Evolutionary conservation across 2,329 filamentous ascomycete genomes (phyloP), one percentile per base, ranked within the genome.

Genomic region (Microcera coccophila): DNA sequence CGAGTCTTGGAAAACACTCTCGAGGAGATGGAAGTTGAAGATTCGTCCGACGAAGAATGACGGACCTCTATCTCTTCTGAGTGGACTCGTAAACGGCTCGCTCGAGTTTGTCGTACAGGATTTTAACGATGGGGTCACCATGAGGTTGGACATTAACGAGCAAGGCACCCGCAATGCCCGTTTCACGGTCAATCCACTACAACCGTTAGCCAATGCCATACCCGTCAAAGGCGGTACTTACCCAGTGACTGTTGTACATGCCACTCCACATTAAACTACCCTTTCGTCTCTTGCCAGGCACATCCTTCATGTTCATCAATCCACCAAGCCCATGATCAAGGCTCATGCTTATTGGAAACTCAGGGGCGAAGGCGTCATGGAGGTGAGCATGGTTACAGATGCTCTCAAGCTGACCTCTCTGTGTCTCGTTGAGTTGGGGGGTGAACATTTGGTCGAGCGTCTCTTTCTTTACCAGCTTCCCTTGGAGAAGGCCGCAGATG

Each of bases 1-100:
- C 65, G 59, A 17, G 75, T 79, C 1, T 48, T 81, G 39, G 62
- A 68, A 46, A 68, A 63, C 33, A 70, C 70, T 5, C 57, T 76
- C n/a, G 62, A 67, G 52, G 58, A 61, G 2, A 68, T 72, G 53
- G 48, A 60, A 18, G 41, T 48, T 20, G 63, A 66, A 28, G 58
- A 59, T 21, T 37, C 62, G 9, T 32, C 15, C 15, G 29, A 32
- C 15, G 8, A 32, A 32, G 29, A 32, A 14, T 15, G 5, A 17
- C 15, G 29, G n/a, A n/a, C n/a, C n/a, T n/a, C n/a, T n/a, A n/a
- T n/a, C n/a, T n/a, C n/a, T n/a, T n/a, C n/a, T 32, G 29, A 32
- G 29, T 35, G n/a, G 46, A 37, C 16, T 49, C 58, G 42, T 73
- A 74, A 1, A 70, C 65, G 2, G 61, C 64, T 20, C 51, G 44